These are phyloP conservation scores for Yamadazyma philogaea DNA, from an alignment of 805 yeast genomes.

Conservation along the genomic window DNA sequence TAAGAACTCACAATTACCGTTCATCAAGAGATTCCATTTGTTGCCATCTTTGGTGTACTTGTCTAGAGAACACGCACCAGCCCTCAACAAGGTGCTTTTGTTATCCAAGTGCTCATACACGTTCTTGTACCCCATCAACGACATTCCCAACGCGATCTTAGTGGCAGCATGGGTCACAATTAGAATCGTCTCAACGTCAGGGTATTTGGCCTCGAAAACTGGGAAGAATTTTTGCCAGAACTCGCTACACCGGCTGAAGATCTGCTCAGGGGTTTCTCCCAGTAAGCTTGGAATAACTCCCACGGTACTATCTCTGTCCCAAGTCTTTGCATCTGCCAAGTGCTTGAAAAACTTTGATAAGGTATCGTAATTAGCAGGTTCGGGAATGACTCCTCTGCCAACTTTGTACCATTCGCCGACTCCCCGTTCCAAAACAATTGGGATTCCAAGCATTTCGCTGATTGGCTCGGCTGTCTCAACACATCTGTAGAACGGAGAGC, in stretches of 20 bases:
- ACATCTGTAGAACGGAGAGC: slow-evolving; percentile 89
- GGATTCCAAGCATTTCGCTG: slow-evolving; percentile 54
- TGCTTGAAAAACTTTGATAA: slow-evolving; percentile 54
- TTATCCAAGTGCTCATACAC: slow-evolving; percentile 52
- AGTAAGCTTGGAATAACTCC: slow-evolving; percentile 55
- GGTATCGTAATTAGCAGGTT: slow-evolving; percentile 53
- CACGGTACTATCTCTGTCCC: slow-evolving; percentile 51
- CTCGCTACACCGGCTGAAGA: slow-evolving; percentile 55
- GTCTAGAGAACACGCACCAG: slow-evolving; percentile 86
- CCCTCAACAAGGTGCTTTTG: slow-evolving; percentile 44
- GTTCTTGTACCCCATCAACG: slow-evolving; percentile 51
- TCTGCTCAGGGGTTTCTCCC: slow-evolving; percentile 77
- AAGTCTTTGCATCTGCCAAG: slow-evolving; percentile 29
- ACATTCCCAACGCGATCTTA: slow-evolving; percentile 82
- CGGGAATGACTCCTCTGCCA: slow-evolving; percentile 65
- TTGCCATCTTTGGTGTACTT: slow-evolving; percentile 37
- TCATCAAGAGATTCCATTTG: slow-evolving; percentile 61
- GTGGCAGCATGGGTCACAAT: slow-evolving; percentile 94
- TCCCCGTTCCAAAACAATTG: slow-evolving; percentile 72
- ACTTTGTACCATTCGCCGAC: slow-evolving; percentile 89
- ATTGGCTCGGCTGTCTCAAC: slow-evolving; percentile 76
- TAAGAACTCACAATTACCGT: slow-evolving; percentile 73
- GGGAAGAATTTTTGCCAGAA: slow-evolving; percentile 61
- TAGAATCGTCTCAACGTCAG: slow-evolving; percentile 59
- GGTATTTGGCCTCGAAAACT: slow-evolving; percentile 52